A percentile compares a stretch with the other conserved stretches of the same genome.
Evolutionary conservation across 2,329 filamentous ascomycete species (phyloP).

Genomic region (Mycosphaerella arachidis): DNA sequence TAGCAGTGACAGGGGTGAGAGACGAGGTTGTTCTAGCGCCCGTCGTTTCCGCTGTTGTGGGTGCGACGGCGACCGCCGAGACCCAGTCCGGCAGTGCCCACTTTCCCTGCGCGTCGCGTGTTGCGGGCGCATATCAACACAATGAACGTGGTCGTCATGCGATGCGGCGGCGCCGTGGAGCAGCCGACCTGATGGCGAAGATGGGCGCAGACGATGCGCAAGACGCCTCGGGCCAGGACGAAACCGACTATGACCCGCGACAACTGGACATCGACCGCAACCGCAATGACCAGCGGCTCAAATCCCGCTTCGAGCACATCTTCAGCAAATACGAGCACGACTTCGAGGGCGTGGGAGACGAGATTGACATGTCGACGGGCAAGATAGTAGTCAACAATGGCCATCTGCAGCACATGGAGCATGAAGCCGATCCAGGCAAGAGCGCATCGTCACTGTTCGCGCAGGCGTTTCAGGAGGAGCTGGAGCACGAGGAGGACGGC

Average conservation of each 20-base stretch:
- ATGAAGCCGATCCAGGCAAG: slow-evolving; percentile 51
- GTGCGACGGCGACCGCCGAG: neutral
- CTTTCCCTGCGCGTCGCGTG: neutral
- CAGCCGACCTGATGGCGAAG: neutral
- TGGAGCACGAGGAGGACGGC: slow-evolving; percentile 30
- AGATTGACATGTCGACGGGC: slow-evolving; percentile 79
- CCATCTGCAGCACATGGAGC: slow-evolving; percentile 63
- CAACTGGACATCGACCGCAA: slow-evolving; percentile 17
- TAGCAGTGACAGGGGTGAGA: neutral
- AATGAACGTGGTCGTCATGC: neutral
- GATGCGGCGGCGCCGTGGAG: neutral
- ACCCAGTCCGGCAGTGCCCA: too few species aligned
- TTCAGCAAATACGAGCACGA: slow-evolving; percentile 71
- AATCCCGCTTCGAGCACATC: slow-evolving; percentile 80
- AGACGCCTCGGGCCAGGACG: neutral
- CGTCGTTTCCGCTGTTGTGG: neutral
- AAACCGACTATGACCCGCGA: slow-evolving; percentile 1
- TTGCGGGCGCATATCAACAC: neutral
- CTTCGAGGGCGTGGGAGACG: slow-evolving; percentile 78
- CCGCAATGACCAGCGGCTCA: slow-evolving; percentile 65
- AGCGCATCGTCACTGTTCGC: slow-evolving; percentile 29
- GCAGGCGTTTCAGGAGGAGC: slow-evolving; percentile 28
- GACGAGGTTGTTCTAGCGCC: neutral
- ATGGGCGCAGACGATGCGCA: neutral
- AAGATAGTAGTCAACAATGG: slow-evolving; percentile 87